Evolutionary conservation across 495 filamentous ascomycete genomes (phyloP).

Genomic region (Xanthoparmelia taractica): DNA sequence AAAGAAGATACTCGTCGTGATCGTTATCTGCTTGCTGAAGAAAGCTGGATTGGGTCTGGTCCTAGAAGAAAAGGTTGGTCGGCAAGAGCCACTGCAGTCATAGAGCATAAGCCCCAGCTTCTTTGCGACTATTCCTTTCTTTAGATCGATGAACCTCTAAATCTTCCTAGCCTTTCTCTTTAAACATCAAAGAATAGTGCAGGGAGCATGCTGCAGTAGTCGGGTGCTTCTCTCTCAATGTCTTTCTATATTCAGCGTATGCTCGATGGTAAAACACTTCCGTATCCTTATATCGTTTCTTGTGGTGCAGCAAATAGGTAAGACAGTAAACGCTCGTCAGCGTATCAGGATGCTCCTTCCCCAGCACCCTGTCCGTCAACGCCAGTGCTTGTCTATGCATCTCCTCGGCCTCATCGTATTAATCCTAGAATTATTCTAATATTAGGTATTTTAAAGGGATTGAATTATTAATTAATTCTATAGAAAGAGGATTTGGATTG

Average conservation of each 20-base stretch:
- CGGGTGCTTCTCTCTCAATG: constrained; percentile 9
- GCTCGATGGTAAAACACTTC: constrained; percentile 13
- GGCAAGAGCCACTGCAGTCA: constrained; percentile 10
- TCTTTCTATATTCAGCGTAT: constrained; percentile 26
- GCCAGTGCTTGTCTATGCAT: too few relatives aligned
- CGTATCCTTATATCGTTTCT: constrained; percentile 15
- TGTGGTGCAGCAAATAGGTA: too few relatives aligned
- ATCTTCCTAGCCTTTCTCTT: constrained; percentile 13
- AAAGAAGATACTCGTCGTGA: too few relatives aligned
- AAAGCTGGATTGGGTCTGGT: not conserved
- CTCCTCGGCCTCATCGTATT: too few relatives aligned
- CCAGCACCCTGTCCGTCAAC: too few relatives aligned
- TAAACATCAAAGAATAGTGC: constrained; percentile 24
- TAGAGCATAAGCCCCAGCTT: constrained; percentile 10
- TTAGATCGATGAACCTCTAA: constrained; percentile 12
- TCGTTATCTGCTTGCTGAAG: not conserved
- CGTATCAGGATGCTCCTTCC: too few relatives aligned
- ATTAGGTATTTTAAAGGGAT: too few relatives aligned
- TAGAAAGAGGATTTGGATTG: too few relatives aligned
- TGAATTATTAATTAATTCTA: too few relatives aligned
- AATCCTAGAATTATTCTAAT: too few relatives aligned
- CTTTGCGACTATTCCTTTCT: constrained; percentile 15
- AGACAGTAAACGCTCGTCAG: too few relatives aligned
- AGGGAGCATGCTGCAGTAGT: constrained; percentile 12
- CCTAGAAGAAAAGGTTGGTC: too few relatives aligned